These are phyloP conservation scores for Diaporthe amygdali DNA, from an alignment of 2,329 filamentous ascomycete species.

Conservation along the genomic window DNA sequence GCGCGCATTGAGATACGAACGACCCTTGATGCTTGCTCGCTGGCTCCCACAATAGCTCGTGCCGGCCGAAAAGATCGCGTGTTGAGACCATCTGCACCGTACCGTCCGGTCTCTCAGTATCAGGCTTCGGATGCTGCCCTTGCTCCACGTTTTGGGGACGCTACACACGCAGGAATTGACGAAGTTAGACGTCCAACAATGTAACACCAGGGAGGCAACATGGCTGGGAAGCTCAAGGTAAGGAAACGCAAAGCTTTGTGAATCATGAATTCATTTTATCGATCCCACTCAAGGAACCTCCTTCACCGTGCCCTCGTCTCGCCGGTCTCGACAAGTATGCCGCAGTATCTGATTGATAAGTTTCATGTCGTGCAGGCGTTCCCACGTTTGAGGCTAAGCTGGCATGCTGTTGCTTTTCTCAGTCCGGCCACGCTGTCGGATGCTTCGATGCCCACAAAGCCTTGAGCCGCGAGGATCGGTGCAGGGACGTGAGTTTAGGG, in stretches of 20 bases:
- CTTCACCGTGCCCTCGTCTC: background rate
- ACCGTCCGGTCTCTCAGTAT: background rate
- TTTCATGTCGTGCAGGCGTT: slow-evolving; percentile 10
- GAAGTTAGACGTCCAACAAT: slow-evolving; percentile 13
- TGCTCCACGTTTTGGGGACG: background rate
- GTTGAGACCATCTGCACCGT: background rate
- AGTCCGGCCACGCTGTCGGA: background rate
- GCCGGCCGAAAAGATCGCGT: background rate
- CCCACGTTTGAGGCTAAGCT: slow-evolving; percentile 4
- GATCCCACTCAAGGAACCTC: background rate
- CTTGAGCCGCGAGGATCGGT: background rate
- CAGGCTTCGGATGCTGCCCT: slow-evolving; percentile 1
- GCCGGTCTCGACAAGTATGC: background rate
- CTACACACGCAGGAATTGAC: slow-evolving; percentile 5
- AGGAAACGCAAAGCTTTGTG: background rate
- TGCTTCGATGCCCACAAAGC: background rate
- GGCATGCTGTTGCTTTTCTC: slow-evolving; percentile 4
- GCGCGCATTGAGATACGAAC: background rate
- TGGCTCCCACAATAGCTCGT: background rate
- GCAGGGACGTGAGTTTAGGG: slow-evolving; percentile 1
- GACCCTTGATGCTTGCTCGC: background rate
- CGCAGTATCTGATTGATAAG: slow-evolving; percentile 12
- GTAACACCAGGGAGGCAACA: slow-evolving; percentile 12
- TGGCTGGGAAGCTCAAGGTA: slow-evolving; percentile 7
- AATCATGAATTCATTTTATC: slow-evolving; percentile 18